Evolutionary conservation across 306 rosid species (phyloP).

Genomic region (Urtica urens): DNA sequence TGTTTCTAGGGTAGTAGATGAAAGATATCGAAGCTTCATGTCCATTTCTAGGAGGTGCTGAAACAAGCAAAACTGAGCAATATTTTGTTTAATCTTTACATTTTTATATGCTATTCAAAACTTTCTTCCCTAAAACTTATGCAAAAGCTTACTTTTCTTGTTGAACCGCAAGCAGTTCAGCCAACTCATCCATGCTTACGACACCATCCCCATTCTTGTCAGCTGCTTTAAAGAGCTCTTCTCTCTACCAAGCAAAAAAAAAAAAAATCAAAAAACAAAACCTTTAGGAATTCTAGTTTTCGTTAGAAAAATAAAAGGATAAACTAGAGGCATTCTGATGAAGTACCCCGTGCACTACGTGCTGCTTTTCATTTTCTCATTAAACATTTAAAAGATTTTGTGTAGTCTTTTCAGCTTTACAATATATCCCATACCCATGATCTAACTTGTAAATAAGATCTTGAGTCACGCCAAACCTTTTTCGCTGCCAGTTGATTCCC

Average conservation of each 20-base stretch:
- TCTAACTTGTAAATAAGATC: slow-evolving; percentile 1
- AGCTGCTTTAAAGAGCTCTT: slow-evolving; percentile 84
- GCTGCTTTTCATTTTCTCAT: not conserved
- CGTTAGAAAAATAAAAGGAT: slow-evolving; percentile 1
- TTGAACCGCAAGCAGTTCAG: slow-evolving; percentile 70
- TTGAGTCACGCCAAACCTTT: slow-evolving; percentile 48
- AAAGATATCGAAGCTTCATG: too few species aligned
- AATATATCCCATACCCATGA: too few species aligned
- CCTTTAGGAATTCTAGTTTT: not conserved
- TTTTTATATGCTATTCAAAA: not conserved
- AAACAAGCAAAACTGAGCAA: too few species aligned
- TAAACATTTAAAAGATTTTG: not conserved
- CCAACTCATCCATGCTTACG: slow-evolving; percentile 90
- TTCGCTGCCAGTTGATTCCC: slow-evolving; percentile 67
- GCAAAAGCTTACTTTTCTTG: slow-evolving; percentile 67
- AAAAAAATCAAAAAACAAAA: not conserved
- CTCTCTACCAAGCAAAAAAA: slow-evolving; percentile 50
- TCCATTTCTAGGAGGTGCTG: too few species aligned
- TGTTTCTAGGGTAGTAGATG: too few species aligned
- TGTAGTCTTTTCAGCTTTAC: too few species aligned
- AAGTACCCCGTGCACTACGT: not conserved
- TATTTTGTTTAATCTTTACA: too few species aligned
- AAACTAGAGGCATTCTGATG: too few species aligned
- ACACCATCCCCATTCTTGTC: slow-evolving; percentile 80
- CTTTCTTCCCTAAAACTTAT: slow-evolving; percentile 11